Evolutionary conservation across 495 filamentous ascomycete genomes (phyloP).

Genomic region (Neurospora sp.): DNA sequence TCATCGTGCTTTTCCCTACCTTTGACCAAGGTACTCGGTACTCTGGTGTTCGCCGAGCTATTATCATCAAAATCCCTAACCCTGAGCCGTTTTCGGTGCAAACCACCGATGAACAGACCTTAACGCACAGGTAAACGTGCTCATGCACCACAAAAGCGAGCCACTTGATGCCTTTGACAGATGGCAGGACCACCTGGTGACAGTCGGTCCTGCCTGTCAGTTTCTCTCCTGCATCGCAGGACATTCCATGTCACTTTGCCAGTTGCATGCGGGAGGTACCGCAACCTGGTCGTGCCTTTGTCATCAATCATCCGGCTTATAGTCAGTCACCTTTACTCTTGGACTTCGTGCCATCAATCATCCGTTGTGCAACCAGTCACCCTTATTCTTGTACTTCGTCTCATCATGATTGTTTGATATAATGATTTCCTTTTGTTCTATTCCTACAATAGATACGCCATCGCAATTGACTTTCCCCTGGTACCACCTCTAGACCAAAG

Average conservation of each 20-base stretch:
- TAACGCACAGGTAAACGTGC: neutral
- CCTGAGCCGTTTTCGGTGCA: neutral
- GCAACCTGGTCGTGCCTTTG: neutral
- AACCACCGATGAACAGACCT: neutral
- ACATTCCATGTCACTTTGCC: neutral
- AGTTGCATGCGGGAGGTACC: neutral
- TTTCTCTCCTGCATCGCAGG: neutral
- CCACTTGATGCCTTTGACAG: neutral
- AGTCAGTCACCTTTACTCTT: neutral
- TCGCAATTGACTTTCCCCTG: neutral
- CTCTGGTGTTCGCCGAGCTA: neutral
- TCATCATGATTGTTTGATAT: neutral
- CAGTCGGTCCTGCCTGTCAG: neutral
- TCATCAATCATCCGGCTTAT: neutral
- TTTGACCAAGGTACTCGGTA: neutral
- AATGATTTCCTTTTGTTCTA: neutral
- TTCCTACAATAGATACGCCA: neutral
- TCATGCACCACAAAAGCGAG: neutral
- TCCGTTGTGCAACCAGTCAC: no score
- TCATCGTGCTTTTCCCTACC: neutral
- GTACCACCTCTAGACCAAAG: neutral
- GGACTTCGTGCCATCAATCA: neutral
- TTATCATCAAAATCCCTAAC: neutral
- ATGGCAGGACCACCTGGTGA: neutral
- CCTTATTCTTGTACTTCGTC: neutral